Evolutionary conservation across 768 basidiomycete species (phyloP).

Genomic region (Saitozyma podzolica): DNA sequence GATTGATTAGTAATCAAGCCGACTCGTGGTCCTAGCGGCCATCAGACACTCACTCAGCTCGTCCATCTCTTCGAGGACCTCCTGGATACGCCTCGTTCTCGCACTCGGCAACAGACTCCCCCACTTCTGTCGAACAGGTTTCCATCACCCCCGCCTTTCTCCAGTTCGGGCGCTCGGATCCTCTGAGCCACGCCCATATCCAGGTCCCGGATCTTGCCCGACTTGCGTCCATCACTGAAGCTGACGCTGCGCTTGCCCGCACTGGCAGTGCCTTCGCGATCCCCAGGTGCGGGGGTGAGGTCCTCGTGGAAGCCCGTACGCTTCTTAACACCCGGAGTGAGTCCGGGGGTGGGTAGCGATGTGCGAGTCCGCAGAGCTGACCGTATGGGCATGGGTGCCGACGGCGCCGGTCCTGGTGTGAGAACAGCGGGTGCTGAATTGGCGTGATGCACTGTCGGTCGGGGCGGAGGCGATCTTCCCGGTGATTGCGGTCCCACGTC

Average conservation of each 20-base stretch:
- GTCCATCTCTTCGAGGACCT: slow-evolving; percentile 73
- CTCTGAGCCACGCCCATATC: slow-evolving; percentile 45
- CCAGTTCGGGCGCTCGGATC: background rate
- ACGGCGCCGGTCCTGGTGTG: slow-evolving; percentile 27
- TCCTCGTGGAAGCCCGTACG: slow-evolving; percentile 34
- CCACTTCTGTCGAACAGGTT: slow-evolving; percentile 21
- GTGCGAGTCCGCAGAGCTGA: slow-evolving; percentile 40
- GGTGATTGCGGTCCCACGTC: background rate
- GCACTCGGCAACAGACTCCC: slow-evolving; percentile 55
- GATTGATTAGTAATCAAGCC: background rate
- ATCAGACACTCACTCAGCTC: slow-evolving; percentile 61
- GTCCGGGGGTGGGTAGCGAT: slow-evolving; percentile 10
- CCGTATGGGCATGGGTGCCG: slow-evolving; percentile 32
- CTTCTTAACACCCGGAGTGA: slow-evolving; percentile 39
- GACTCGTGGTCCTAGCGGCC: too few species aligned
- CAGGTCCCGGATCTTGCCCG: slow-evolving; percentile 80
- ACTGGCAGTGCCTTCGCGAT: slow-evolving; percentile 11
- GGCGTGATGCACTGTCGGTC: slow-evolving; percentile 26
- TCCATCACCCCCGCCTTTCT: slow-evolving; percentile 13
- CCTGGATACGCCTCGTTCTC: slow-evolving; percentile 76
- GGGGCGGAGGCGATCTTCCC: slow-evolving; percentile 14
- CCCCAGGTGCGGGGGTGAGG: slow-evolving; percentile 25
- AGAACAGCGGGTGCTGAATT: slow-evolving; percentile 37
- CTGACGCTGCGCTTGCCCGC: slow-evolving; percentile 63
- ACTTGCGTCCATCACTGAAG: slow-evolving; percentile 90